Percentiles rank a stretch among this genome's conserved stretches.
These are phyloP conservation scores for Cryphonectria naterciae DNA, from an alignment of 2,329 filamentous ascomycete genomes.

Conservation along the genomic window DNA sequence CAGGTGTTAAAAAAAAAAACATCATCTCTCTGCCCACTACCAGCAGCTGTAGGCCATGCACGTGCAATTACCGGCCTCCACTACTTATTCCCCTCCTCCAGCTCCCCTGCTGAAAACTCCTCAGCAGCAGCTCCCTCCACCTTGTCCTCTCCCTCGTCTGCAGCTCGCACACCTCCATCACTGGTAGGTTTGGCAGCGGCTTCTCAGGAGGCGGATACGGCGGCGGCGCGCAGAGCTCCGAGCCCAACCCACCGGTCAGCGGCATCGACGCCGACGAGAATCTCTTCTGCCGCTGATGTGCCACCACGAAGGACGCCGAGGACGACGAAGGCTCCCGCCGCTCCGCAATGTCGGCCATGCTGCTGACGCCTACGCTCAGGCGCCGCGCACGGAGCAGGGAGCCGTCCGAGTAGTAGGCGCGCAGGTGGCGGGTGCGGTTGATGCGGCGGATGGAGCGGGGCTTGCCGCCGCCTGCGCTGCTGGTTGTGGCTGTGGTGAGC, in stretches of 20 bases:
- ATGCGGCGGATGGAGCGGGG: constrained; percentile 24
- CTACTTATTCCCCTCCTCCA: constrained; percentile 11
- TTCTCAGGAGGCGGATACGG: constrained; percentile 20
- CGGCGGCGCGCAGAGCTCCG: constrained; percentile 13
- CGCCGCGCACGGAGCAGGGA: constrained; percentile 15
- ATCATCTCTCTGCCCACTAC: neutral
- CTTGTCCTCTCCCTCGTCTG: constrained; percentile 15
- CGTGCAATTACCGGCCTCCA: neutral
- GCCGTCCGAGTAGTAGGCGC: constrained; percentile 28
- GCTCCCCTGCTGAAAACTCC: constrained; percentile 1
- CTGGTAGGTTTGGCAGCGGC: constrained; percentile 11
- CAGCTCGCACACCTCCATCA: constrained; percentile 16
- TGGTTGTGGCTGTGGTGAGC: constrained; percentile 17
- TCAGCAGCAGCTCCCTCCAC: constrained; percentile 18
- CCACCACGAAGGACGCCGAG: neutral
- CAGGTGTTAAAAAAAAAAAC: neutral
- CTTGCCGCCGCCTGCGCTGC: constrained; percentile 21
- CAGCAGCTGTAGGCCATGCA: neutral
- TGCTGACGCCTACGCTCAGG: constrained; percentile 16
- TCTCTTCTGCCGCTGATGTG: constrained; percentile 20
- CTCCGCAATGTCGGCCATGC: constrained; percentile 16
- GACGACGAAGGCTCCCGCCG: constrained; percentile 18
- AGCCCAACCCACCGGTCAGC: neutral
- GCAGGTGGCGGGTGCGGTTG: constrained; percentile 25
- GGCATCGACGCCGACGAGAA: constrained; percentile 19